phyloP scores from a whole-genome alignment of 148 eudicot genomes.

The Camellia sinensis region DNA sequence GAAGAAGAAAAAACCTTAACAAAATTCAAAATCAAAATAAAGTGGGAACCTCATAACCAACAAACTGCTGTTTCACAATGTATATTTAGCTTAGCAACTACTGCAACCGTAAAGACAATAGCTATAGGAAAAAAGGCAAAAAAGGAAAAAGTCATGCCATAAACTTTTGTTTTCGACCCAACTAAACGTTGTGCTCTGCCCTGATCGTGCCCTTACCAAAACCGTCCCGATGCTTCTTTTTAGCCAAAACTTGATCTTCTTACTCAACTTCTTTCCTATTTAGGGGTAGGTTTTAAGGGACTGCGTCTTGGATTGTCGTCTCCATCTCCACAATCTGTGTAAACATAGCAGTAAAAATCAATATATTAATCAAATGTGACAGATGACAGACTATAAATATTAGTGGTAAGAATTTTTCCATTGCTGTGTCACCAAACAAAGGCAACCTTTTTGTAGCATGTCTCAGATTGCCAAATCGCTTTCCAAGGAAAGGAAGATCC shows the following conservation, averaged over 20 bases:
- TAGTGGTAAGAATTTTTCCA: too few species aligned
- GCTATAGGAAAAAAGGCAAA: too few species aligned
- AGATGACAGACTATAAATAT: too few species aligned
- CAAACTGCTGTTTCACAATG: too few species aligned
- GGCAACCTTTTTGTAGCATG: too few species aligned
- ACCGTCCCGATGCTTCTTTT: constrained; percentile 29
- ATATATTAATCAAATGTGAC: not conserved
- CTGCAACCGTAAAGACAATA: not conserved
- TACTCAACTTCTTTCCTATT: constrained; percentile 75
- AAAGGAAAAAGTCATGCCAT: not conserved
- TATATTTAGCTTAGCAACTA: too few species aligned
- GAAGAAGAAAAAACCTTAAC: too few species aligned
- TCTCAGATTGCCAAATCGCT: too few species aligned
- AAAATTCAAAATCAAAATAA: too few species aligned
- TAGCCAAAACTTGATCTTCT: constrained; percentile 71
- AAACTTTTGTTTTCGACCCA: not conserved
- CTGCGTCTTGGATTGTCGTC: constrained; percentile 25
- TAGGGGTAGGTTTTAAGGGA: constrained; percentile 56
- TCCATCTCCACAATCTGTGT: constrained; percentile 65
- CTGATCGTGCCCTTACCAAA: constrained; percentile 80
- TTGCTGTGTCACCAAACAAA: too few species aligned
- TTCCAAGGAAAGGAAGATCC: too few species aligned
- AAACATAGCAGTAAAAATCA: not conserved
- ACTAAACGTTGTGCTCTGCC: constrained; percentile 33
- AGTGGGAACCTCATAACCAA: too few species aligned